Percentiles rank a stretch among this genome's conserved stretches.
These are phyloP conservation scores for Ustilago curta DNA, from an alignment of 1,284 basidiomycete species.

Conservation along the genomic window DNA sequence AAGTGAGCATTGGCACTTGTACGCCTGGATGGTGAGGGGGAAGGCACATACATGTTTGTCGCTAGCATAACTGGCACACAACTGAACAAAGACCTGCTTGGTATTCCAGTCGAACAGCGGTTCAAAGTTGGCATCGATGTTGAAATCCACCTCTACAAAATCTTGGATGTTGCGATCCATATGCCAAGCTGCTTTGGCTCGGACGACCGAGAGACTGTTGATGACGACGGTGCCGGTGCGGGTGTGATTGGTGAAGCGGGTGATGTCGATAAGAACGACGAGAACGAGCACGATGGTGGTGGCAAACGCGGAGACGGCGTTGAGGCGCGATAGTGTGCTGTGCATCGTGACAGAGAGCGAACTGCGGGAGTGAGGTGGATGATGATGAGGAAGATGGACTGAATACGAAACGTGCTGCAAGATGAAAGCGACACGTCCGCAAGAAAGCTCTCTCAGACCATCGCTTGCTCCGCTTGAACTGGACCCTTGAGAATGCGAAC, in stretches of 20 bases:
- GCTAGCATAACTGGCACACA: conserved; percentile 50
- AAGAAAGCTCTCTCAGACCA: conserved; percentile 3
- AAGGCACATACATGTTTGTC: conserved; percentile 55
- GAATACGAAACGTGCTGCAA: no score
- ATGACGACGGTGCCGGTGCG: conserved; percentile 75
- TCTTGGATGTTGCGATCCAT: conserved; percentile 60
- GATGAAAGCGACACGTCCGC: neutral
- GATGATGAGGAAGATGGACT: neutral
- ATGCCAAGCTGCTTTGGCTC: conserved; percentile 50
- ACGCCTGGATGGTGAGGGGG: no score
- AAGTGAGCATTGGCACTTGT: no score
- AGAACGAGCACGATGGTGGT: conserved; percentile 75
- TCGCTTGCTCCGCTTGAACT: no score
- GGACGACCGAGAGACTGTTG: conserved; percentile 73
- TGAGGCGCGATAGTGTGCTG: conserved; percentile 76
- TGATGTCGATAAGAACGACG: conserved; percentile 68
- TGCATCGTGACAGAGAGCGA: conserved; percentile 21
- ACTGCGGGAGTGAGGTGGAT: neutral
- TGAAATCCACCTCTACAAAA: conserved; percentile 52
- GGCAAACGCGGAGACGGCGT: conserved; percentile 77
- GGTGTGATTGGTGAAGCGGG: conserved; percentile 38
- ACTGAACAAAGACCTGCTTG: conserved; percentile 83
- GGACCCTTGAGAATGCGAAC: no score
- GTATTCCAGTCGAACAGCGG: conserved; percentile 93
- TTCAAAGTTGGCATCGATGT: conserved; percentile 75